Evolutionary conservation across 768 basidiomycete species (phyloP).

Genomic region (Naganishia vishniacii): DNA sequence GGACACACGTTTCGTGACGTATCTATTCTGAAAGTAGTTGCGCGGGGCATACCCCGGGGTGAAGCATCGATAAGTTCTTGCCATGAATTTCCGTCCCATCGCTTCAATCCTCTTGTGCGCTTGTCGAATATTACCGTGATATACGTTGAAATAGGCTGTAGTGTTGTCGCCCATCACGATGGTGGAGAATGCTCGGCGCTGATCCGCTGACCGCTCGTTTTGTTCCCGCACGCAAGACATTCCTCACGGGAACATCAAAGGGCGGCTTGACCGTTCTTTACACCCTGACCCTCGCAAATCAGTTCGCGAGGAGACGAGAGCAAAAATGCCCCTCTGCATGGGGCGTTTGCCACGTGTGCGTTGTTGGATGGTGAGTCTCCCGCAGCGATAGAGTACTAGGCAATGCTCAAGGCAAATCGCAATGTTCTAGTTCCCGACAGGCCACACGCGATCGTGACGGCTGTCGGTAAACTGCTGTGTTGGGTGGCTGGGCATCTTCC

Average conservation of each 20-base stretch:
- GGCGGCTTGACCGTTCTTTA: conserved; percentile 21
- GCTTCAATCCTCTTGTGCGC: too few relatives aligned
- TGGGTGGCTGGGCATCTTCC: neutral
- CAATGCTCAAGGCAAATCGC: neutral
- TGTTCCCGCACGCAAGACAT: conserved; percentile 18
- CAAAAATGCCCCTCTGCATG: conserved; percentile 11
- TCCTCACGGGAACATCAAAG: conserved; percentile 19
- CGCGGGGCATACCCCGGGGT: too few relatives aligned
- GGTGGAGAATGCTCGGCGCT: too few relatives aligned
- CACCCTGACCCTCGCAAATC: neutral
- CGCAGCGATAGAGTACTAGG: neutral
- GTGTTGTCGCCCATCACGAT: too few relatives aligned
- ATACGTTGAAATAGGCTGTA: too few relatives aligned
- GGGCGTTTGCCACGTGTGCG: conserved; percentile 16
- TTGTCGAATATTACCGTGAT: too few relatives aligned
- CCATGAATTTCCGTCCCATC: too few relatives aligned
- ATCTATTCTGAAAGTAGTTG: too few relatives aligned
- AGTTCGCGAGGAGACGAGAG: conserved; percentile 1
- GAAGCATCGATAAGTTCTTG: too few relatives aligned
- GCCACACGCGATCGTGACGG: neutral
- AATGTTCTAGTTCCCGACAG: conserved; percentile 12
- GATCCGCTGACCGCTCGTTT: too few relatives aligned
- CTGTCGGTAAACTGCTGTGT: neutral
- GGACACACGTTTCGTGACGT: too few relatives aligned
- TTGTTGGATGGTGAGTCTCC: conserved; percentile 17